phyloP scores from a whole-genome alignment of 179 eudicot genomes.

The Amaranthus tricolor region DNA sequence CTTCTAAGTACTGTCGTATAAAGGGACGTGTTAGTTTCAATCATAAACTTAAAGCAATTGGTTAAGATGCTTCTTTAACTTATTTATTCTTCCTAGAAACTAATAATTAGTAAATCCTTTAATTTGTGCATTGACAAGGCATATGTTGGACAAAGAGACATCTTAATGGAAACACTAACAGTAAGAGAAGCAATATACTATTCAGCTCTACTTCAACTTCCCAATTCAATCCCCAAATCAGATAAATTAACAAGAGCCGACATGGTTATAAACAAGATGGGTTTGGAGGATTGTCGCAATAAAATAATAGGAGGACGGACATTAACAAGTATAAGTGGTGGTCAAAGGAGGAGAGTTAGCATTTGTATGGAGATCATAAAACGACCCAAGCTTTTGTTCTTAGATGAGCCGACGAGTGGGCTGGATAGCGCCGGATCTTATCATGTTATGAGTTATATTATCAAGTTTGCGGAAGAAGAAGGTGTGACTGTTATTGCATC shows the following conservation, averaged over 20 bases:
- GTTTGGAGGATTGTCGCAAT: constrained; percentile 38
- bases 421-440: constrained; percentile 53
- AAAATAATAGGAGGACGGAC: constrained; percentile 52
- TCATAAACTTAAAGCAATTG: too few species aligned
- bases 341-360: constrained; percentile 53
- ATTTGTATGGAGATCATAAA: constrained; percentile 47
- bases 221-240: constrained; percentile 29
- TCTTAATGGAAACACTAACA: constrained; percentile 4
- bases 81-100: too few species aligned
- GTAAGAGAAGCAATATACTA: constrained; percentile 36
- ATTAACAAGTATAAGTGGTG: constrained; percentile 49
- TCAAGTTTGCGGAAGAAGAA: neutral
- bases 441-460: constrained; percentile 41
- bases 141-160: neutral
- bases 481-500: constrained; percentile 10
- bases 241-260: constrained; percentile 42
- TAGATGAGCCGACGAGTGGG: constrained; percentile 58
- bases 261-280: constrained; percentile 36
- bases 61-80: too few species aligned
- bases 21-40: too few species aligned
- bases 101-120: too few species aligned
- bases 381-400: constrained; percentile 42
- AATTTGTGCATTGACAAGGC: neutral
- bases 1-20: too few species aligned
- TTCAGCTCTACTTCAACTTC: constrained; percentile 35